Percentiles rank a stretch among this genome's conserved stretches.
These are phyloP conservation scores for Rhododendron vialii DNA, from an alignment of 148 eudicot genomes.

Conservation along the genomic window DNA sequence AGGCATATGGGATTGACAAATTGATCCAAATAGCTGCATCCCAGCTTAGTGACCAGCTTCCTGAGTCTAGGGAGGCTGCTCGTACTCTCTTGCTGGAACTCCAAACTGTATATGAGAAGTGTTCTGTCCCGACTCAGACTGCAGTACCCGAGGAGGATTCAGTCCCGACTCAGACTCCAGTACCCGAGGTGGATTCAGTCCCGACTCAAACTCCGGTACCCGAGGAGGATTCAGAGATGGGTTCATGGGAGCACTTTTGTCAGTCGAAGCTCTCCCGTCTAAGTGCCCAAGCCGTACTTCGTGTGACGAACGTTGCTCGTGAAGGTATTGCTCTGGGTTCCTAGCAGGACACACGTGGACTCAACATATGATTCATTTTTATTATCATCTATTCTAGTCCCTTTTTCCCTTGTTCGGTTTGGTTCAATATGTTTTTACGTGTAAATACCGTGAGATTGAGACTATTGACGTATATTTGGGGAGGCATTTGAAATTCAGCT, in stretches of 20 bases:
- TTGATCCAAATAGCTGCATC: conserved; percentile 60
- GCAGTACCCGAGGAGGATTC: conserved; percentile 29
- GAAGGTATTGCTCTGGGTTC: conserved; percentile 37
- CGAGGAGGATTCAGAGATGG: conserved; percentile 24
- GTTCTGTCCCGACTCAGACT: conserved; percentile 11
- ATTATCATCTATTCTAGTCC: not conserved
- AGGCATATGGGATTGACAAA: conserved; percentile 48
- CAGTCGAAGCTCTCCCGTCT: conserved; percentile 55
- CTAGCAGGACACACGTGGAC: conserved; percentile 14
- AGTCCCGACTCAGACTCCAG: not conserved
- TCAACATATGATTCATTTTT: not conserved
- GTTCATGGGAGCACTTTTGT: conserved; percentile 57
- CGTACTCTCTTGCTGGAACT: conserved; percentile 54
- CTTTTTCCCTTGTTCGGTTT: not conserved
- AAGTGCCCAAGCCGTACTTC: conserved; percentile 65
- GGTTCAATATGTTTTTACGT: conserved; percentile 1
- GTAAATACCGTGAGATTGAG: conserved; percentile 13
- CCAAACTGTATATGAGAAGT: conserved; percentile 37
- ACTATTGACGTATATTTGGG: conserved; percentile 7
- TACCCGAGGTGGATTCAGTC: conserved; percentile 25
- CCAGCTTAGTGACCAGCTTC: conserved; percentile 69
- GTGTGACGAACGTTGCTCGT: conserved; percentile 44
- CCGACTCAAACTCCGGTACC: not conserved
- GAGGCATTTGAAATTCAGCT: conserved; percentile 8
- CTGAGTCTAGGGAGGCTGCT: conserved; percentile 78